Conservation (phyloP, 176 grass and related monocot genomes). For the Themeda triandra region DNA sequence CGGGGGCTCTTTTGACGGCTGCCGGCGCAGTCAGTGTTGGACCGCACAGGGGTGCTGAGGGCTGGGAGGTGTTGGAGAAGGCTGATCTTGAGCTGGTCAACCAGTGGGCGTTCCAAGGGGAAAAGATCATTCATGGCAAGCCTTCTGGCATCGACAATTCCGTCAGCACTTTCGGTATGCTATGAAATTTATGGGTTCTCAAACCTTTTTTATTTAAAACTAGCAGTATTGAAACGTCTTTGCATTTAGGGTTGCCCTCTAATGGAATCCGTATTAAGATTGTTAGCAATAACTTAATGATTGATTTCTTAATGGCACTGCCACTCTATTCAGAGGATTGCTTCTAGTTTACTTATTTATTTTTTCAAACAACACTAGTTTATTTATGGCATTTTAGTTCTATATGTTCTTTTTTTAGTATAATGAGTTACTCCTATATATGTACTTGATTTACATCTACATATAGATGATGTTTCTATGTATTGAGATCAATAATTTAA, state of each 20-base stretch:
- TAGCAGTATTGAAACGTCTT: neutral
- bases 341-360: neutral
- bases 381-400: neutral
- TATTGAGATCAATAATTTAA: neutral
- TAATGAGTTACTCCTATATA: too few species aligned
- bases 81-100: conserved; percentile 67
- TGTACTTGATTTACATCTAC: neutral
- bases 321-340: neutral
- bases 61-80: conserved; percentile 42
- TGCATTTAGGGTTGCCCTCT: neutral
- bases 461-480: neutral
- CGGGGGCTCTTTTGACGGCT: conserved; percentile 42
- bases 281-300: neutral
- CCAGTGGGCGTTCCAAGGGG: conserved; percentile 81
- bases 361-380: neutral
- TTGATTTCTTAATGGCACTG: neutral
- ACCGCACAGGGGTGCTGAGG: neutral
- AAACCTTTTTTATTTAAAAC: neutral
- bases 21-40: conserved; percentile 11
- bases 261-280: neutral
- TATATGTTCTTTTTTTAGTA: neutral
- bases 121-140: conserved; percentile 89
- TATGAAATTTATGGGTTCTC: neutral
- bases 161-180: conserved; percentile 75
- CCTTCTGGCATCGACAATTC: conserved; percentile 93